Percentiles rank a stretch among this genome's conserved stretches.
Conservation (phyloP, 345 rosid genomes). For the Hypericum androsaemum region DNA sequence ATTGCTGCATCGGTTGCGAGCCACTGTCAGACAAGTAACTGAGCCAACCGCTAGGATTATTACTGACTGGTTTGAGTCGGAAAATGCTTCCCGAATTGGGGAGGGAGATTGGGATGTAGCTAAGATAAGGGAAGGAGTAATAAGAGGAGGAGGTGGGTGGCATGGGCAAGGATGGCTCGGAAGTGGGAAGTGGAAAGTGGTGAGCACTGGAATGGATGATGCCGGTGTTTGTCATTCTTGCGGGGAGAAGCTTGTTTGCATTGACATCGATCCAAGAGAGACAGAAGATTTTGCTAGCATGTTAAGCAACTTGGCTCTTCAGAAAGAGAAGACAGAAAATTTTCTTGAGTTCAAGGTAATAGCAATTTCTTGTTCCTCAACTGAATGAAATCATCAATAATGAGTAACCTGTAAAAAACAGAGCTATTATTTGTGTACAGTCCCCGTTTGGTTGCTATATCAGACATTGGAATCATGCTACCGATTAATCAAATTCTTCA, state of each 20-base stretch:
- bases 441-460: no score
- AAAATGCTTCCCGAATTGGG: constrained; percentile 41
- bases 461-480: no score
- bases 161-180: constrained; percentile 73
- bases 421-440: no score
- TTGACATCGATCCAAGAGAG: constrained; percentile 55
- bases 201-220: constrained; percentile 24
- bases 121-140: constrained; percentile 27
- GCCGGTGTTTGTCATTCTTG: constrained; percentile 51
- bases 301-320: constrained; percentile 48
- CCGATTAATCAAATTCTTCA: no score
- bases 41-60: constrained; percentile 39
- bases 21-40: constrained; percentile 38
- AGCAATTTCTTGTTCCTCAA: constrained; percentile 1
- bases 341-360: constrained; percentile 60
- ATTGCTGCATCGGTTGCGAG: constrained; percentile 48
- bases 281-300: constrained; percentile 53
- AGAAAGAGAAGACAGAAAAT: constrained; percentile 41
- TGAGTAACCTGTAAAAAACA: constrained; percentile 1
- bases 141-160: constrained; percentile 62
- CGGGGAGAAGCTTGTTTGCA: constrained; percentile 44
- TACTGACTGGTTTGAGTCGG: constrained; percentile 43
- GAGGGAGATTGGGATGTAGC: constrained; percentile 35
- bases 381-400: constrained; percentile 4
- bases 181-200: constrained; percentile 46